phyloP scores from a whole-genome alignment of 345 rosid species.

The Psidium friedrichsthalianum region DNA sequence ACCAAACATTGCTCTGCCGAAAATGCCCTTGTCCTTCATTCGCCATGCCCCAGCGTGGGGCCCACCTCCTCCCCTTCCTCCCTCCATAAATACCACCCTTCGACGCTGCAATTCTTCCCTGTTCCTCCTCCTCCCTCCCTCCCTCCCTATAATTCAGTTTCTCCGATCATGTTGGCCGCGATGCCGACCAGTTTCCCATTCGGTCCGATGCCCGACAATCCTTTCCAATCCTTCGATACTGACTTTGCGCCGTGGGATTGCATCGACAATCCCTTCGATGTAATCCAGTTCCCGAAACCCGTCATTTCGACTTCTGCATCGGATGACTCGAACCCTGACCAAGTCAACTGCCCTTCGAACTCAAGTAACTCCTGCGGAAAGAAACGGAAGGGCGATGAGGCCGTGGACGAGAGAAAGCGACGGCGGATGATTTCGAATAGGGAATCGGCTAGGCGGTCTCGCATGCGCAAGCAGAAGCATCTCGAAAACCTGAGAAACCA shows the following conservation, averaged over 20 bases:
- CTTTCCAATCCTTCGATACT: constrained; percentile 21
- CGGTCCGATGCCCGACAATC: constrained; percentile 26
- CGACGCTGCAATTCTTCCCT: constrained; percentile 50
- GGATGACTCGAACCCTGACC: constrained; percentile 19
- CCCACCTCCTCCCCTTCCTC: neutral
- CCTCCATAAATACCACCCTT: neutral
- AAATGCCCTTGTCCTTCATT: neutral
- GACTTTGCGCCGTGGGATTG: constrained; percentile 57
- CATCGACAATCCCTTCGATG: constrained; percentile 4
- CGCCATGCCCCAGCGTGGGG: neutral
- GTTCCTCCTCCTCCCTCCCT: constrained; percentile 35
- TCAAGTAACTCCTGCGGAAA: constrained; percentile 16
- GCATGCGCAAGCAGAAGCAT: constrained; percentile 80
- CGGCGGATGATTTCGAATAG: constrained; percentile 88
- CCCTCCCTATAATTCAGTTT: constrained; percentile 10
- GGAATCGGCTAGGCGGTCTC: constrained; percentile 81
- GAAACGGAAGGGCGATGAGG: constrained; percentile 7
- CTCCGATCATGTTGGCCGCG: constrained; percentile 35
- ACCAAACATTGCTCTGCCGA: neutral
- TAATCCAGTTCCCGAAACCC: constrained; percentile 24
- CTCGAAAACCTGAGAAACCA: constrained; percentile 66
- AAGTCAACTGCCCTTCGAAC: constrained; percentile 4
- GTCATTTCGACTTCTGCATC: constrained; percentile 27
- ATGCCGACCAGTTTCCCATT: constrained; percentile 25
- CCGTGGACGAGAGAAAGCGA: constrained; percentile 47